Conservation (phyloP, 352 stramenopile species). For the Pythium dissotocum region DNA sequence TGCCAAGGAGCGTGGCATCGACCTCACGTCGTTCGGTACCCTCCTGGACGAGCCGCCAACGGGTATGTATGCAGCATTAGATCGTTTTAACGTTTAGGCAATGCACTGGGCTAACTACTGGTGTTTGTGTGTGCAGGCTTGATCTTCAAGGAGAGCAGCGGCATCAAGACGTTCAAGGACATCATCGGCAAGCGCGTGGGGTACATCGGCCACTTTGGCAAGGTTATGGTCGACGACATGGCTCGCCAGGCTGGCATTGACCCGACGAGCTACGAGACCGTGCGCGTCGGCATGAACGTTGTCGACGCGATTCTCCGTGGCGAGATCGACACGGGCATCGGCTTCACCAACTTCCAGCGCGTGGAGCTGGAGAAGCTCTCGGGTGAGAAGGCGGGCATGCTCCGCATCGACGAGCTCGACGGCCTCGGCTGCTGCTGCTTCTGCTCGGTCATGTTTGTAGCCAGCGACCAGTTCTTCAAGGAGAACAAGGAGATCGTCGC, state of each 20-base stretch:
- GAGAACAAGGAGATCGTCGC: constrained; percentile 48
- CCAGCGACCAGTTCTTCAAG: constrained; percentile 47
- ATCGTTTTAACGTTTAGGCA: not conserved
- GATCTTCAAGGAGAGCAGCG: constrained; percentile 56
- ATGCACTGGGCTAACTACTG: too few species aligned
- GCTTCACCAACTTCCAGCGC: constrained; percentile 59
- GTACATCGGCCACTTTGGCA: constrained; percentile 57
- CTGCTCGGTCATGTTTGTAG: constrained; percentile 59
- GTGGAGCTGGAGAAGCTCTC: constrained; percentile 52
- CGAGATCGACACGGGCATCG: constrained; percentile 53
- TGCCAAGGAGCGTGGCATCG: constrained; percentile 50
- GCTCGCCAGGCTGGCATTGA: constrained; percentile 47
- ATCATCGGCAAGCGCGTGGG: constrained; percentile 54
- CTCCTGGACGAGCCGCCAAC: constrained; percentile 50
- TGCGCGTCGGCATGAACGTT: constrained; percentile 55
- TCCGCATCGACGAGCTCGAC: constrained; percentile 54
- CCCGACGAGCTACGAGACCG: constrained; percentile 43
- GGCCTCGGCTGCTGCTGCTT: constrained; percentile 55
- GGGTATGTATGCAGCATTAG: constrained; percentile 14
- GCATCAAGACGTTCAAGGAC: constrained; percentile 55
- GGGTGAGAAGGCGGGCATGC: constrained; percentile 49
- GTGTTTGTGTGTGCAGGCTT: constrained; percentile 21
- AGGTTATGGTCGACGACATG: constrained; percentile 59
- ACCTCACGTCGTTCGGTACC: constrained; percentile 48
- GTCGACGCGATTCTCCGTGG: constrained; percentile 50